Conservation (phyloP, 2,329 filamentous ascomycete species). For the Fusarium piperis region DNA sequence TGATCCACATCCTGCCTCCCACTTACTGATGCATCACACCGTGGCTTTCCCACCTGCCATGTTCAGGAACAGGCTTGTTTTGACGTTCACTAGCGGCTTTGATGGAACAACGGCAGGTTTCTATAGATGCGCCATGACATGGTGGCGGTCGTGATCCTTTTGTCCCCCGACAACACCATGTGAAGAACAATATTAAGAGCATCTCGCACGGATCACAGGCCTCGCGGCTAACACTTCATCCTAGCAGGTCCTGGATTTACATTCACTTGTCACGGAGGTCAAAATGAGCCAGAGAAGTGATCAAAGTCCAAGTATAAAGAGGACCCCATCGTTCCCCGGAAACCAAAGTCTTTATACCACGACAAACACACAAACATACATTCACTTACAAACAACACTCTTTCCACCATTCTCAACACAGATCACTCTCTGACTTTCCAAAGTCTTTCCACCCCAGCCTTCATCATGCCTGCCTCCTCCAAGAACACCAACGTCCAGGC, state of each 20-base stretch:
- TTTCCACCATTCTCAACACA: slow-evolving; percentile 41
- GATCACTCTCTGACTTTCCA: slow-evolving; percentile 36
- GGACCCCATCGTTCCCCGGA: background rate
- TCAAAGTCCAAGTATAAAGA: slow-evolving; percentile 32
- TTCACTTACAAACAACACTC: slow-evolving; percentile 32
- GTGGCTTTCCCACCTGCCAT: background rate
- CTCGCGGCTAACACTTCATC: slow-evolving; percentile 6
- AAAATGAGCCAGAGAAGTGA: background rate
- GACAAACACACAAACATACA: slow-evolving; percentile 23
- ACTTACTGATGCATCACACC: slow-evolving; percentile 6
- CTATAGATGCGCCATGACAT: slow-evolving; percentile 3
- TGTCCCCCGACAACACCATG: slow-evolving; percentile 37
- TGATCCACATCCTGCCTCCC: slow-evolving; percentile 8
- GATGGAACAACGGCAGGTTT: slow-evolving; percentile 1
- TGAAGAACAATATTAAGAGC: slow-evolving; percentile 34
- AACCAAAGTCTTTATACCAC: slow-evolving; percentile 10
- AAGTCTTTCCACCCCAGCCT: slow-evolving; percentile 40
- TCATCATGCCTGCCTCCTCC: slow-evolving; percentile 46
- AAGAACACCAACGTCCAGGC: slow-evolving; percentile 40
- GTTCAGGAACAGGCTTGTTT: background rate
- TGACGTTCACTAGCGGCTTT: background rate
- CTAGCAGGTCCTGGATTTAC: slow-evolving; percentile 16
- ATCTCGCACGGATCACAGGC: slow-evolving; percentile 31
- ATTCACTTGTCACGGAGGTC: background rate
- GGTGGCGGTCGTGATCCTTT: slow-evolving; percentile 21